A percentile compares a stretch with the other conserved stretches of the same genome.
These are phyloP conservation scores for Mrakia gelida DNA, from an alignment of 768 basidiomycete species.

Conservation along the genomic window DNA sequence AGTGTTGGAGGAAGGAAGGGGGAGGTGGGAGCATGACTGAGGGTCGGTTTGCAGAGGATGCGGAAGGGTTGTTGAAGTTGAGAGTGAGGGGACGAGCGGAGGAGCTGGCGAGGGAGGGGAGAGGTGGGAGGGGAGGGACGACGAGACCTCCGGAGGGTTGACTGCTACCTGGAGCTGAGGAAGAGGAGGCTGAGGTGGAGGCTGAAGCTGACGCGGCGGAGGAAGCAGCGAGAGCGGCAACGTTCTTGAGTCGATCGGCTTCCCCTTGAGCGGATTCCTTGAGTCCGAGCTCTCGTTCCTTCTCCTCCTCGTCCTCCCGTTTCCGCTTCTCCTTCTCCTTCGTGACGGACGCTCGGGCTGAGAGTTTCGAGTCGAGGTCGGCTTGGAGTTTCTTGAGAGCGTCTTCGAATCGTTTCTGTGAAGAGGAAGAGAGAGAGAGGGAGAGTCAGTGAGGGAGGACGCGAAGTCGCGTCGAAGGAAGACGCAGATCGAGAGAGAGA, in stretches of 20 bases:
- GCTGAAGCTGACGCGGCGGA: not conserved
- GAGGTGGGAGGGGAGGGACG: not conserved
- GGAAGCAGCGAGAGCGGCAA: not conserved
- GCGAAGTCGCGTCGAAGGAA: not conserved
- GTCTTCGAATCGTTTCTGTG: slow-evolving; percentile 87
- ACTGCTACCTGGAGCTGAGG: not conserved
- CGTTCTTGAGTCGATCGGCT: not conserved
- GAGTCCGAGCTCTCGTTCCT: slow-evolving; percentile 32
- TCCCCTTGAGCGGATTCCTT: slow-evolving; percentile 24
- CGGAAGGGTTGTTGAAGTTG: not conserved
- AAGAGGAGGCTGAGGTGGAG: not conserved
- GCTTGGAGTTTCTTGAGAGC: slow-evolving; percentile 78
- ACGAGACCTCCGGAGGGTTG: not conserved
- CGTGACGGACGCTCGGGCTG: slow-evolving; percentile 65
- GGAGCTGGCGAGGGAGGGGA: not conserved
- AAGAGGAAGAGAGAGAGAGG: not conserved
- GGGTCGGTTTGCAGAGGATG: not conserved
- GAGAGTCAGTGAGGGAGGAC: not conserved
- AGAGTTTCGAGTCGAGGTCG: slow-evolving; percentile 74
- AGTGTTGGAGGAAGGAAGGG: not conserved
- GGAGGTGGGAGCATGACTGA: not conserved
- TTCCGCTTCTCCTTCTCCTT: slow-evolving; percentile 62
- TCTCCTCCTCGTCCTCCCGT: slow-evolving; percentile 40
- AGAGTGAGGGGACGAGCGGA: not conserved
- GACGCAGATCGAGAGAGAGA: not conserved